Evolutionary conservation across 371 early-diverging fungal genomes (phyloP).

Genomic region (Rhizopus sp.): DNA sequence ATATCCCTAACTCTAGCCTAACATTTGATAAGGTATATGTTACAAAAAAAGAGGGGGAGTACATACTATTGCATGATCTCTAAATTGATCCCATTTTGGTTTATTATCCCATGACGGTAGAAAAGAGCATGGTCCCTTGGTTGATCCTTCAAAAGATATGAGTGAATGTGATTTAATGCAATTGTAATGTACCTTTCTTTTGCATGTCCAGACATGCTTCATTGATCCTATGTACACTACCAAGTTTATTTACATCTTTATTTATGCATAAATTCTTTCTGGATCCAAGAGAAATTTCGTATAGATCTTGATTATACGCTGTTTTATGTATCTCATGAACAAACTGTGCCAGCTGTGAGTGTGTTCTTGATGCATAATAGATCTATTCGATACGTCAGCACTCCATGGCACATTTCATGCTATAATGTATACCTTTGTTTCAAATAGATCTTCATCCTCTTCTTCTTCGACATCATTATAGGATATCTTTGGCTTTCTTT

Average conservation of each 20-base stretch:
- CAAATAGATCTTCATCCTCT: conserved; percentile 44
- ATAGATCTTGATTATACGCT: conserved; percentile 56
- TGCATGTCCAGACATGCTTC: conserved; percentile 82
- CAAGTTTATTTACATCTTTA: conserved; percentile 57
- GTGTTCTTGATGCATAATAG: conserved; percentile 86
- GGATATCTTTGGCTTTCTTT: conserved; percentile 11
- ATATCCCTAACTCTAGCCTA: conserved; percentile 74
- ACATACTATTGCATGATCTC: conserved; percentile 54
- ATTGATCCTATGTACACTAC: conserved; percentile 61
- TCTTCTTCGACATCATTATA: conserved; percentile 10
- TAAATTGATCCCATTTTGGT: conserved; percentile 55
- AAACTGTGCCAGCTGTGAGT: conserved; percentile 94
- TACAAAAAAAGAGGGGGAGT: neutral
- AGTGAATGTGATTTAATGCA: too few species aligned
- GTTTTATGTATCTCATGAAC: conserved; percentile 87
- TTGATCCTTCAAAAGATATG: conserved; percentile 16
- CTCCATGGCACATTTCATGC: neutral
- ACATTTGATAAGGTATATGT: conserved; percentile 1
- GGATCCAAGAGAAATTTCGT: conserved; percentile 81
- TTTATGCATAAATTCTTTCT: conserved; percentile 86
- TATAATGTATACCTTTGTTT: conserved; percentile 47
- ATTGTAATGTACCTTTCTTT: conserved; percentile 42
- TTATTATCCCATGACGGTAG: conserved; percentile 48
- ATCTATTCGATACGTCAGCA: conserved; percentile 37
- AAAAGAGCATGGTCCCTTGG: conserved; percentile 55